These are phyloP conservation scores for Solanum sejunctum DNA, from an alignment of 257 asterid genomes.

Conservation along the genomic window DNA sequence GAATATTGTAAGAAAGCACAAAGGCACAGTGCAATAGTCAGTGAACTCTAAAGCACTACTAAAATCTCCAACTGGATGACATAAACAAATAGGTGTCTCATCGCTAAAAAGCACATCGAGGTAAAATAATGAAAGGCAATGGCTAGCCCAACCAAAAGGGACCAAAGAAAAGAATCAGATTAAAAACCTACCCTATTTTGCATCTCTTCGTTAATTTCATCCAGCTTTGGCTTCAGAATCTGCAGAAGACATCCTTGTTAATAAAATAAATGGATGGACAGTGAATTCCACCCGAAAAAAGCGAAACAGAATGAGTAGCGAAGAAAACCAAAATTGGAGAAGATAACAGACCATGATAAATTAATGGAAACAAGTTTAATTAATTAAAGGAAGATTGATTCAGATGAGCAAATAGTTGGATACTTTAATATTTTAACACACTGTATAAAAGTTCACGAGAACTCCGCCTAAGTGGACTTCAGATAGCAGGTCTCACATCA, in stretches of 20 bases:
- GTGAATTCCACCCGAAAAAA: background rate
- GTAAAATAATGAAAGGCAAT: background rate
- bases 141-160: background rate
- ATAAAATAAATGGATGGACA: background rate
- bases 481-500: background rate
- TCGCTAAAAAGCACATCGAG: background rate
- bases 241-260: conserved; percentile 15
- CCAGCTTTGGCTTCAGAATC: conserved; percentile 67
- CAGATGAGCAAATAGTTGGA: background rate
- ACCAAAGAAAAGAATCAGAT: background rate
- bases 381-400: background rate
- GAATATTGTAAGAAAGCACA: background rate
- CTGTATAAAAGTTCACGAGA: background rate
- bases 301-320: background rate
- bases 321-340: background rate
- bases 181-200: conserved; percentile 36
- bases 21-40: background rate
- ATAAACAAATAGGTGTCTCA: background rate
- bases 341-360: background rate
- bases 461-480: background rate
- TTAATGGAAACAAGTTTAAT: background rate
- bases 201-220: conserved; percentile 74
- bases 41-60: background rate
- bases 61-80: background rate
- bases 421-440: background rate